Conservation (phyloP, 345 rosid genomes). For the Populus ilicifolia region DNA sequence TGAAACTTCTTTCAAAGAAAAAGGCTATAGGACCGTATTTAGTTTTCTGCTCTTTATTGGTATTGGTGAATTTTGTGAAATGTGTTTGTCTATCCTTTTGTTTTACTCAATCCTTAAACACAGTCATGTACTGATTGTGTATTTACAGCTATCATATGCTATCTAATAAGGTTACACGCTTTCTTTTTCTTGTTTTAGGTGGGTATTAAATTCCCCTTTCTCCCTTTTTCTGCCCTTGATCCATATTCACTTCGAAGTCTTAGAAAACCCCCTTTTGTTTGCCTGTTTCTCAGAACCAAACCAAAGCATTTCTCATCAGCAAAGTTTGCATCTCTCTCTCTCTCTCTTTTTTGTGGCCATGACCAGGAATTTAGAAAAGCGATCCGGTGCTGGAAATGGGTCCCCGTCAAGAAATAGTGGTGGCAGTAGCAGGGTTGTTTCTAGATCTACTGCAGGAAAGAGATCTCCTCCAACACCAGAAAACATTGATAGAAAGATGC, state of each 20-base stretch:
- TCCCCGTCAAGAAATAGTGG: conserved; percentile 45
- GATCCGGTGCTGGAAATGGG: conserved; percentile 39
- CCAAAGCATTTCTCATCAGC: conserved; percentile 1
- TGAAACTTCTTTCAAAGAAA: not conserved
- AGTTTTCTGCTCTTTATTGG: not conserved
- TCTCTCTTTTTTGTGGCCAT: conserved; percentile 10
- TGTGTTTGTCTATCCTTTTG: not conserved
- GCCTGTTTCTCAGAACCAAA: not conserved
- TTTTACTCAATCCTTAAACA: not conserved
- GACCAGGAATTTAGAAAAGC: conserved; percentile 63
- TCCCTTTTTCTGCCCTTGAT: conserved; percentile 1
- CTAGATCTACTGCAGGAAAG: conserved; percentile 52
- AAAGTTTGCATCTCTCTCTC: not conserved
- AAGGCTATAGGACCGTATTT: not conserved
- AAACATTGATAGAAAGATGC: conserved; percentile 41
- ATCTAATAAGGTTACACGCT: not conserved
- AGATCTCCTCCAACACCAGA: conserved; percentile 51
- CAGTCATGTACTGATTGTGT: not conserved
- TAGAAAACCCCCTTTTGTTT: not conserved
- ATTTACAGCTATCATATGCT: not conserved
- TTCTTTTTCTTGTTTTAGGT: conserved; percentile 14
- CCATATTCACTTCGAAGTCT: not conserved
- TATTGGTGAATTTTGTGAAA: not conserved
- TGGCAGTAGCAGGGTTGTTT: conserved; percentile 31
- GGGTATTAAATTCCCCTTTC: conserved; percentile 16